Conservation (phyloP, 352 stramenopile genomes). For the Pythium phragmiticola region DNA sequence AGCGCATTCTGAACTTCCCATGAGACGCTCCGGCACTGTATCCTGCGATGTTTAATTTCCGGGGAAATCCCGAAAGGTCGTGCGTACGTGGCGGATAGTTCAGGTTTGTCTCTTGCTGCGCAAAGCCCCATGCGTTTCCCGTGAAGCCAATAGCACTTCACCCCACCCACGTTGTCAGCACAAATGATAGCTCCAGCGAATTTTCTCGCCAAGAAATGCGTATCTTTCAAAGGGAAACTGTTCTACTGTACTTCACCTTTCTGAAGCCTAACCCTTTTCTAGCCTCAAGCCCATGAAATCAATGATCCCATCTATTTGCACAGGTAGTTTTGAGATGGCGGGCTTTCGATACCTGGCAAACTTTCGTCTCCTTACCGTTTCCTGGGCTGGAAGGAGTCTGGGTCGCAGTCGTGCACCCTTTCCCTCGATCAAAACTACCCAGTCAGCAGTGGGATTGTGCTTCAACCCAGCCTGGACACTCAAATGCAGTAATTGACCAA, state of each 20-base stretch:
- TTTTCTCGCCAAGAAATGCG: constrained; percentile 8
- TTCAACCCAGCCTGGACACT: too few species aligned
- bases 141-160: not conserved
- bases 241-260: constrained; percentile 6
- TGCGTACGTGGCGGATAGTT: constrained; percentile 23
- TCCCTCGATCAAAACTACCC: too few species aligned
- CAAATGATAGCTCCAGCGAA: not conserved
- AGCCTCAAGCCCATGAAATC: not conserved
- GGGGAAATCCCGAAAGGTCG: constrained; percentile 9
- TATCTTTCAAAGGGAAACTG: constrained; percentile 20
- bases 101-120: constrained; percentile 25
- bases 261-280: not conserved
- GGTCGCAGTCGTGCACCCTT: not conserved
- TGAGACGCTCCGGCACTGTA: constrained; percentile 3
- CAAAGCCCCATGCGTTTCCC: constrained; percentile 15
- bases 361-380: too few species aligned
- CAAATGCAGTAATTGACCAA: too few species aligned
- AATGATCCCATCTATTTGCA: constrained; percentile 15
- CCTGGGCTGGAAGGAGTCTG: not conserved
- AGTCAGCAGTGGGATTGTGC: too few species aligned
- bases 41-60: constrained; percentile 22
- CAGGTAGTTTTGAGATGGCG: not conserved
- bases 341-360: not conserved
- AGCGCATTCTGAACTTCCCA: not conserved
- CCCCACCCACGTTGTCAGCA: constrained; percentile 5